These are phyloP conservation scores for Linnemannia hyalina DNA, from an alignment of 192 early-diverging fungal species.

Conservation along the genomic window DNA sequence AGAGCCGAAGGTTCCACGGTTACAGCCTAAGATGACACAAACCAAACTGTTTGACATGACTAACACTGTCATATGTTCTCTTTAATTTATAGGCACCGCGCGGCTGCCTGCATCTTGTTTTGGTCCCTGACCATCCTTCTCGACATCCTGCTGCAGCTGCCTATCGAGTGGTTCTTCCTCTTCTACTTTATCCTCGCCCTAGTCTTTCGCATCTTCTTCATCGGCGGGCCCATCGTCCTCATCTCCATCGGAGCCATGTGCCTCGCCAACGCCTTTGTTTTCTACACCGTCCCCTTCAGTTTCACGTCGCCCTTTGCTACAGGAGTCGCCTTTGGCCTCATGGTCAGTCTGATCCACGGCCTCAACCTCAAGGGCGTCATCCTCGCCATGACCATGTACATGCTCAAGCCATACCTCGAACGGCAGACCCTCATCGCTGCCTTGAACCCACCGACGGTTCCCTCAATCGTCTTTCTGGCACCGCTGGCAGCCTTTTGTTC, in stretches of 20 bases:
- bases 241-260: constrained; percentile 55
- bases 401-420: constrained; percentile 54
- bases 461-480: constrained; percentile 48
- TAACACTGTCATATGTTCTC: not conserved
- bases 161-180: constrained; percentile 57
- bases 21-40: not conserved
- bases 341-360: constrained; percentile 55
- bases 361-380: constrained; percentile 53
- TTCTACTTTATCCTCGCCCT: constrained; percentile 55
- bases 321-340: constrained; percentile 52
- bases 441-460: constrained; percentile 46
- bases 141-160: constrained; percentile 50
- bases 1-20: not conserved
- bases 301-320: constrained; percentile 57
- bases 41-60: not conserved
- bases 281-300: constrained; percentile 49
- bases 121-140: constrained; percentile 57
- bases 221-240: constrained; percentile 54
- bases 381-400: constrained; percentile 57
- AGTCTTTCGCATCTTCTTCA: constrained; percentile 53
- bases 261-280: constrained; percentile 45
- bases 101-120: constrained; percentile 54
- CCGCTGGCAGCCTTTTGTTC: constrained; percentile 52
- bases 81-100: constrained; percentile 34
- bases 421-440: constrained; percentile 40